These are phyloP conservation scores for Fusarium robinianum DNA, from an alignment of 2,329 filamentous ascomycete genomes.

Conservation along the genomic window DNA sequence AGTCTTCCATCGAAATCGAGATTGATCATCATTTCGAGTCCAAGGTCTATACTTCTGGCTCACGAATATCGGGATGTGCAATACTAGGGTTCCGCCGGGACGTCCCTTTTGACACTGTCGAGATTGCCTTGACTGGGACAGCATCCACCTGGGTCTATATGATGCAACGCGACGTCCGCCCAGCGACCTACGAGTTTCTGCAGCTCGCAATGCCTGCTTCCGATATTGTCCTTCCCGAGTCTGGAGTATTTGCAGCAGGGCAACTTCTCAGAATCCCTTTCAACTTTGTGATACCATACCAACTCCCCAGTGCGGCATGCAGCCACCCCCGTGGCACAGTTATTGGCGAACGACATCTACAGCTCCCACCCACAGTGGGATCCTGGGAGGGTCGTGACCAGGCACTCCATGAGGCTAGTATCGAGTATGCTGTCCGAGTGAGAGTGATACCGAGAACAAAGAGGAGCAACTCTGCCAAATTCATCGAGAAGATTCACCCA, in stretches of 20 bases:
- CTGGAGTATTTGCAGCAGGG: constrained; percentile 10
- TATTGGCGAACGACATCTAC: constrained; percentile 19
- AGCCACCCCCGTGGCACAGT: constrained; percentile 8
- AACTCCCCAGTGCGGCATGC: constrained; percentile 23
- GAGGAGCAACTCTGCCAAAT: neutral
- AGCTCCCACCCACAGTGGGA: constrained; percentile 25
- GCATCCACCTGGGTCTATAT: constrained; percentile 12
- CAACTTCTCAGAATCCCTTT: constrained; percentile 20
- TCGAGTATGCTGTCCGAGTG: constrained; percentile 20
- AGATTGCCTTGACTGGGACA: constrained; percentile 16
- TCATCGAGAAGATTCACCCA: neutral
- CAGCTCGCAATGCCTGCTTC: constrained; percentile 24
- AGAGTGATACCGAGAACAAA: neutral
- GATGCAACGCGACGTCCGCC: constrained; percentile 20
- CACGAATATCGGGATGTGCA: constrained; percentile 16
- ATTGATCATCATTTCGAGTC: constrained; percentile 27
- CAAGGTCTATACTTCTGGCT: constrained; percentile 28
- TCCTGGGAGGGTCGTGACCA: constrained; percentile 28
- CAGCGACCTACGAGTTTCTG: constrained; percentile 20
- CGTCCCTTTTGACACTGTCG: constrained; percentile 16
- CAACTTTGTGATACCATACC: constrained; percentile 27
- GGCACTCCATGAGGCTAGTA: constrained; percentile 14
- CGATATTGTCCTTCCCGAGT: constrained; percentile 3
- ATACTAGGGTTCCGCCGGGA: constrained; percentile 11
- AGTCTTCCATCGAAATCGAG: constrained; percentile 18